These are phyloP conservation scores for Chlorella variabilis DNA, from an alignment of 163 green algal species.

Conservation along the genomic window DNA sequence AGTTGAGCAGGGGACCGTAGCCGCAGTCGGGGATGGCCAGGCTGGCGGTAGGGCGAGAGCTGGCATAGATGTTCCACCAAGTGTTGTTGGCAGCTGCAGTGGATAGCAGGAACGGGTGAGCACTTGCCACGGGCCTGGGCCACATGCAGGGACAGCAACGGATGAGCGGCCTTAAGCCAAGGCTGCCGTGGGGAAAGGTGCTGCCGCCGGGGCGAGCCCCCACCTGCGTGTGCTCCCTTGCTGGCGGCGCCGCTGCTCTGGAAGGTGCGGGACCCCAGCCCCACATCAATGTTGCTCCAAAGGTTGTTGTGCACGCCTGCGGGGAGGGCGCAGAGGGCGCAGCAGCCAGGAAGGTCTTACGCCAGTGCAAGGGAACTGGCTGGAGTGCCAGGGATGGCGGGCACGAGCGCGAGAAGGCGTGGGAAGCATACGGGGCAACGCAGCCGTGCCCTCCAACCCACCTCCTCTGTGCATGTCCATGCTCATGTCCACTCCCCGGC, in stretches of 20 bases:
- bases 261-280: not conserved
- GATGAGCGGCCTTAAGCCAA: no score
- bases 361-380: no score
- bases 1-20: constrained; percentile 2
- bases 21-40: not conserved
- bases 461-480: constrained; percentile 21
- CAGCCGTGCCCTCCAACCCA: not conserved
- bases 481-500: not conserved
- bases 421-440: no score
- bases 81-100: constrained; percentile 27
- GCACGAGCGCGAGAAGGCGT: no score
- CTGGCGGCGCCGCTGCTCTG: not conserved
- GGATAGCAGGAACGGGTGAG: not conserved
- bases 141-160: not conserved
- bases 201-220: no score
- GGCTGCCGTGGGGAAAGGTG: no score
- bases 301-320: constrained; percentile 25
- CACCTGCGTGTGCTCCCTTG: not conserved
- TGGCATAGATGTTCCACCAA: constrained; percentile 11
- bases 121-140: not conserved
- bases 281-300: constrained; percentile 19
- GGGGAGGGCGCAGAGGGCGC: not conserved
- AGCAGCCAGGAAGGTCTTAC: not conserved
- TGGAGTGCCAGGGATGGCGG: not conserved
- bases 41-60: no score